Percentiles rank a stretch among this genome's conserved stretches.
phyloP scores from a whole-genome alignment of 768 basidiomycete species.

The Dioszegia hungarica region DNA sequence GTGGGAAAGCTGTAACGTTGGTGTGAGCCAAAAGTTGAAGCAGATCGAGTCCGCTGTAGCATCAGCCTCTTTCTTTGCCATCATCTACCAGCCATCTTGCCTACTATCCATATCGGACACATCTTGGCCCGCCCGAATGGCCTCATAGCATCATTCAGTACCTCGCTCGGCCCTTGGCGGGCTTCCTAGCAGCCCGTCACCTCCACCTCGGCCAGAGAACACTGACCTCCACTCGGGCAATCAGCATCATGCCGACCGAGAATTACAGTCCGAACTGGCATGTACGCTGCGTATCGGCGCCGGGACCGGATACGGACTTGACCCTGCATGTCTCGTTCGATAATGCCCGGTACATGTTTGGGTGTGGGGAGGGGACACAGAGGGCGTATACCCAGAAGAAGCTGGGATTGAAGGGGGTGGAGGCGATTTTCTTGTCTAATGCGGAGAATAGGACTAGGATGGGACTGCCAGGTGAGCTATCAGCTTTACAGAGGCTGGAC shows the following conservation, averaged over 20 bases:
- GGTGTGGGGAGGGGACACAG: conserved; percentile 74
- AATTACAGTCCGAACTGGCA: conserved; percentile 30
- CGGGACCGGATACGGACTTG: conserved; percentile 66
- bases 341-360: conserved; percentile 78
- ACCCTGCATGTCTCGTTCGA: conserved; percentile 71
- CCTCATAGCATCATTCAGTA: neutral
- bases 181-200: neutral
- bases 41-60: neutral
- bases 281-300: conserved; percentile 43
- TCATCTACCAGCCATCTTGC: neutral
- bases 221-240: neutral
- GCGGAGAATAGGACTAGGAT: conserved; percentile 59
- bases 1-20: neutral
- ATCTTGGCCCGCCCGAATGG: neutral
- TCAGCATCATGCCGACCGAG: conserved; percentile 5
- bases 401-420: conserved; percentile 63
- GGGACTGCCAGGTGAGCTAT: conserved; percentile 66
- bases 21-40: neutral
- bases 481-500: neutral
- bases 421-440: conserved; percentile 68
- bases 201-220: neutral
- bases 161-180: neutral
- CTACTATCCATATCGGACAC: neutral
- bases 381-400: conserved; percentile 67
- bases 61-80: neutral